Evolutionary conservation across 2,329 filamentous ascomycete species (phyloP).

Genomic region (Didymella pomorum): DNA sequence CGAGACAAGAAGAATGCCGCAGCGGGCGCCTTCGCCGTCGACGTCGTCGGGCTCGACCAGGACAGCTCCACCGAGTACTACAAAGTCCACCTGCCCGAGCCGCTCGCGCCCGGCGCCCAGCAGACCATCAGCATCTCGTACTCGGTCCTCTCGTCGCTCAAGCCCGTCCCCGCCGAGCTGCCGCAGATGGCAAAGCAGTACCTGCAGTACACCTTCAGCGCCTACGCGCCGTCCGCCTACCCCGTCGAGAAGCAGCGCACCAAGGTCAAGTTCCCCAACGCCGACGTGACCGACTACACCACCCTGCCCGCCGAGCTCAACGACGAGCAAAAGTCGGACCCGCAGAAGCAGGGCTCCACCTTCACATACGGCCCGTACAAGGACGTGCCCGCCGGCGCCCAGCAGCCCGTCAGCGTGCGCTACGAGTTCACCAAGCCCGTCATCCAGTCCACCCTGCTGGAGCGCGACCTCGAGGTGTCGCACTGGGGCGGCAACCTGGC

Average conservation of each 20-base stretch:
- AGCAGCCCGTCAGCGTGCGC: slow-evolving; percentile 77
- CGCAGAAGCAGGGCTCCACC: slow-evolving; percentile 83
- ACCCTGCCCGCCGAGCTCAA: slow-evolving; percentile 67
- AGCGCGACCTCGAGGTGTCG: slow-evolving; percentile 92
- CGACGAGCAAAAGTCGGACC: slow-evolving; percentile 69
- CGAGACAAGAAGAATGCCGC: slow-evolving; percentile 85
- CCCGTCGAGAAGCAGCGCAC: slow-evolving; percentile 93
- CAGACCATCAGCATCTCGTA: slow-evolving; percentile 89
- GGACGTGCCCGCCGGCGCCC: slow-evolving; percentile 78
- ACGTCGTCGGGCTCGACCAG: slow-evolving; percentile 67
- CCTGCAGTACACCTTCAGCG: slow-evolving; percentile 84
- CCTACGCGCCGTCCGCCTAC: slow-evolving; percentile 85
- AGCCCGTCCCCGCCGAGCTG: slow-evolving; percentile 81
- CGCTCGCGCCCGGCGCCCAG: slow-evolving; percentile 78
- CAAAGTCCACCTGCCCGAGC: slow-evolving; percentile 77
- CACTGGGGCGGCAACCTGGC: slow-evolving; percentile 98
- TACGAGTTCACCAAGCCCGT: slow-evolving; percentile 97
- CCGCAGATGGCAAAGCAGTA: slow-evolving; percentile 87
- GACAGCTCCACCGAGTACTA: slow-evolving; percentile 72
- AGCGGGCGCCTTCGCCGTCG: slow-evolving; percentile 72
- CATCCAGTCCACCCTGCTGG: slow-evolving; percentile 77
- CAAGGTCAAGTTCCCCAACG: slow-evolving; percentile 85
- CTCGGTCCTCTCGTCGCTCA: slow-evolving; percentile 79
- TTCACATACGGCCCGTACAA: slow-evolving; percentile 91
- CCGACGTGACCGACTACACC: slow-evolving; percentile 85